Evolutionary conservation across 805 yeast genomes (phyloP).

Genomic region (Myxozyma vanderwaltii): DNA sequence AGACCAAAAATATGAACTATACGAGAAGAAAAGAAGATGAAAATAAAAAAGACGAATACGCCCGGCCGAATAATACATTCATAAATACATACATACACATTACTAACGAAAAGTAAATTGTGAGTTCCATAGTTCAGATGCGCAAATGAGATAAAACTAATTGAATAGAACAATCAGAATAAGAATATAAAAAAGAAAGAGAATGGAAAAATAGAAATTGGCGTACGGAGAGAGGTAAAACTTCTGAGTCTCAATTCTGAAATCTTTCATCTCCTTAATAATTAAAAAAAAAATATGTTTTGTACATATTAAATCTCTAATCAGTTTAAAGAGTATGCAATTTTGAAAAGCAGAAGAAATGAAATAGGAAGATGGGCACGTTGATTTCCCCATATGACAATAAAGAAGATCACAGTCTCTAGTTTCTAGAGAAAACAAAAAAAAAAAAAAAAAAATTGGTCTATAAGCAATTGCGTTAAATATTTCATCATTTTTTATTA

Average conservation of each 20-base stretch:
- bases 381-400: too few species aligned
- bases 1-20: not conserved
- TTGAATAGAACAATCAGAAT: not conserved
- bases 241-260: too few species aligned
- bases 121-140: not conserved
- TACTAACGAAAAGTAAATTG: not conserved
- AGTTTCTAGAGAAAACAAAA: too few species aligned
- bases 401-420: too few species aligned
- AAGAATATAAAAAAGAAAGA: not conserved
- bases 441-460: not conserved
- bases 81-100: not conserved
- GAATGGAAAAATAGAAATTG: too few species aligned
- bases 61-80: not conserved
- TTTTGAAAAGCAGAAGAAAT: too few species aligned
- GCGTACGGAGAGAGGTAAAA: too few species aligned
- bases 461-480: not conserved
- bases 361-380: too few species aligned
- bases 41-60: not conserved
- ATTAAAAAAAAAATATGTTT: too few species aligned
- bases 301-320: too few species aligned
- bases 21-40: not conserved
- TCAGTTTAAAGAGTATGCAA: too few species aligned
- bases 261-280: too few species aligned
- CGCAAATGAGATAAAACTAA: not conserved
- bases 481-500: not conserved